Evolutionary conservation across 257 asterid species (phyloP), one percentile per base, ranked within the genome.

Genomic region (Marsdenia floribunda): DNA sequence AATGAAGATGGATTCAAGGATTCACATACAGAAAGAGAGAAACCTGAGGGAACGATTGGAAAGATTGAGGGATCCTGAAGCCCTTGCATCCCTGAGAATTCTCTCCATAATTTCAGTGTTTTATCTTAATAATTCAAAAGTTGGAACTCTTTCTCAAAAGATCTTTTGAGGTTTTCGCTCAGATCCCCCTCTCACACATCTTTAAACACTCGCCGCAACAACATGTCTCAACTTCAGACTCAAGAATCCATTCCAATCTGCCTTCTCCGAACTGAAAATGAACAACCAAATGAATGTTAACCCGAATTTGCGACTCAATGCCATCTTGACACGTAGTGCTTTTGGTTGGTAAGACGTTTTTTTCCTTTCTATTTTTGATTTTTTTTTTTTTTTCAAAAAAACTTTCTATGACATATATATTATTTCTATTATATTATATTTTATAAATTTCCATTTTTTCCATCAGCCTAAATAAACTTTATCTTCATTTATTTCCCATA

Each of bases 41-140:
- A 46, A 77, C 99, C 92, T 89, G 87, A 94, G 98, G 77, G 96
- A 85, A 64, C 97, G 99, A 79, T 94, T 92, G 49, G 99, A 94
- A 52, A 94, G 91, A 74, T 94, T 94, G 22, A 94, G 98, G 77
- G 98, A 90, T 65, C 98, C 99, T 49, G 99, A 94, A 64, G 93
- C 80, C 47, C 99, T 89, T 60, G 97, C 99, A 82, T 96, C 91
- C 86, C 85, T 92, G 1, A 94, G 83, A 67, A 86, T 80, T 73
- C 97, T 96, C 80, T 94, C 97, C 97, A 93, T 88, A 77, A 70
- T n/a, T 59, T 14, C 12, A 52, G 19, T 59, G 49, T 24, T 35
- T 35, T 53, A 37, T 47, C 49, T 29, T 13, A 18, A 16, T 8
- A 33, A 26, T 11, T 49, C 9, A 16, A 47, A 33, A 29, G 29